Base-by-base conservation (phyloP, 257 asterid species). In the Nicotiana tabacum region DNA sequence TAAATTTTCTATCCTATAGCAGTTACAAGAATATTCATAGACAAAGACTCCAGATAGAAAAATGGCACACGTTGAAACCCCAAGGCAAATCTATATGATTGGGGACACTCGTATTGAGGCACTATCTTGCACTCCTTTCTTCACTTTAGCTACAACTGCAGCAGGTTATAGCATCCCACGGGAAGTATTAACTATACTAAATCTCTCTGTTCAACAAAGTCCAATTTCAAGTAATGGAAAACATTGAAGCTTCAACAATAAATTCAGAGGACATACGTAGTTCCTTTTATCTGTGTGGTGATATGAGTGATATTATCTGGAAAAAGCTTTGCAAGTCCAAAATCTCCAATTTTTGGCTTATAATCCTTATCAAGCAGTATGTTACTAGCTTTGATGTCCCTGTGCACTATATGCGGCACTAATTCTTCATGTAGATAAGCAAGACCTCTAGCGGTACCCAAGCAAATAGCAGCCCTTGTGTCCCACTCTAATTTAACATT, bases 311-410 rank as follows among this genome's bases (percentile, higher is more conserved):
- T 95, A 77, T 93, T 83, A 82, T 95, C 97, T 39, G 99, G 98
- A 80, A 95, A 95, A 68, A 95, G 97, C 87, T 91, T 95, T 60
- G 99, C 99, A 89, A 95, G 85, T 81, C 99, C 99, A 66, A 95
- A 95, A 86, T 95, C 99, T 83, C 99, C 99, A 77, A 95, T 95
- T 91, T 95, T 95, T 58, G 99, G 94, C 57, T 80, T 91, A 61
- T 90, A 90, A 72, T 93, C 90, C 83, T 78, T 67, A 82, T 92
- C 93, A 85, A 95, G 94, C 84, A 93, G 95, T 87, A 92, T 87
- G 86, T 95, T 95, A 83, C 97, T 95, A 83, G 98, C 98, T 91
- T 95, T 95, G 85, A 95, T 91, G 88, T 95, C 98, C 86, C 98
- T 88, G 80, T 95, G 98, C 77, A 93, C 97, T 82, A 95, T 91